Evolutionary conservation across 306 rosid genomes (phyloP), one percentile per base, ranked within the genome.

Genomic region (Pachyrhizus erosus): DNA sequence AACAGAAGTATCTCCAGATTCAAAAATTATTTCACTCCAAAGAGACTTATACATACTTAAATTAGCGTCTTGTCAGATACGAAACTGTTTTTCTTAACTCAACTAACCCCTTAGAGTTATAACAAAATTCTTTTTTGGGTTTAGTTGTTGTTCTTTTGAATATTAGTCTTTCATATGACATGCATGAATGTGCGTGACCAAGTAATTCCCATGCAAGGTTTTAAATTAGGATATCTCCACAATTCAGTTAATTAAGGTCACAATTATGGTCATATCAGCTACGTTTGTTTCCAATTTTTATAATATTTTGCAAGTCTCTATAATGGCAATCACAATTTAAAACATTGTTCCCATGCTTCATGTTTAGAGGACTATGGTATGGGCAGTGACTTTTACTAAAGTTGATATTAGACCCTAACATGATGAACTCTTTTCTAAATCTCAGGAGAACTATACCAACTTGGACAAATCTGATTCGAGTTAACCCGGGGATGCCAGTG

Each of bases 391-490:
- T 57, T 57, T 23, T 27, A 12, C n/a, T 24, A 51, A 6, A 61
- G 68, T 12, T 61, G 39, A 61, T 29, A 18, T 27, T 29, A 5
- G 39, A 27, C 7, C 39, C 37, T 61, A 58, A 23, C 70, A 13
- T 31, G 71, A 33, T 15, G 6, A 52, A 52, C 11, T 52, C 3
- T 57, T 40, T 42, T 33, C 34, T 43, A 18, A 65, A 65, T 37
- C 18, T 12, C 82, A 92, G 94, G 82, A 90, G 79, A 76, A 42
- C 15, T 66, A 13, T 76, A 62, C 87, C 87, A 51, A 82, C 81
- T 18, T 89, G 93, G 94, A 86, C 88, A 51, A 77, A 77, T 8
- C 85, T 79, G 31, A 70, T 89, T 62, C 87, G 80, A 73, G 86
- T 90, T 45, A 64, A 68, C 37, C 85, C 89, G 0, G 91, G 89